Percentiles rank a stretch among this genome's conserved stretches.
Evolutionary conservation across 768 basidiomycete species (phyloP).

Genomic region (Chalciporus chontae): DNA sequence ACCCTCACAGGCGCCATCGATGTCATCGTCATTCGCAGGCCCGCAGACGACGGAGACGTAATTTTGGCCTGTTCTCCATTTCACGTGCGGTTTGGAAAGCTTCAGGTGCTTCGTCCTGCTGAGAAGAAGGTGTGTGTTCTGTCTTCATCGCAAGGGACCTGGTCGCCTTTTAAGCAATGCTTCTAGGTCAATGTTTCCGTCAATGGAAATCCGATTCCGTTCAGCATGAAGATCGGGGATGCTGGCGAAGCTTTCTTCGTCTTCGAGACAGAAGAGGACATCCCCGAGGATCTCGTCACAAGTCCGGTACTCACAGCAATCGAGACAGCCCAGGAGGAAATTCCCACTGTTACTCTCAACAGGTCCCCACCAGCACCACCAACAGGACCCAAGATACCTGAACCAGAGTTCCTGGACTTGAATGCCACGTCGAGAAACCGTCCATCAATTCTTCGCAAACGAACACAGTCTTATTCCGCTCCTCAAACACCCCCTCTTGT

Average conservation of each 20-base stretch:
- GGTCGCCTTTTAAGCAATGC: not conserved
- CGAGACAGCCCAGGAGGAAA: constrained; percentile 29
- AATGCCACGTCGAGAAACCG: constrained; percentile 41
- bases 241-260: constrained; percentile 99
- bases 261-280: constrained; percentile 93
- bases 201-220: constrained; percentile 84
- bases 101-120: constrained; percentile 87
- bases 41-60: constrained; percentile 54
- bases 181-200: constrained; percentile 81
- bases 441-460: constrained; percentile 17
- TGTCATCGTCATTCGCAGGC: constrained; percentile 89
- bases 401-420: constrained; percentile 86
- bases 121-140: constrained; percentile 76
- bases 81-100: constrained; percentile 96
- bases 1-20: constrained; percentile 98
- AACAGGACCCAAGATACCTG: constrained; percentile 31
- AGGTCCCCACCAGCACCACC: constrained; percentile 12
- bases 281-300: constrained; percentile 90
- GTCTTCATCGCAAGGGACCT: not conserved
- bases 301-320: constrained; percentile 82
- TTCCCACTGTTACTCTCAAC: constrained; percentile 18
- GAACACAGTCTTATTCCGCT: constrained; percentile 24
- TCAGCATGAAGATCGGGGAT: constrained; percentile 97
- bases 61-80: constrained; percentile 92
- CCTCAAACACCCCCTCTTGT: constrained; percentile 31